Conservation (phyloP, 2,329 filamentous ascomycete species). For the Fusarium keratoplasticum region DNA sequence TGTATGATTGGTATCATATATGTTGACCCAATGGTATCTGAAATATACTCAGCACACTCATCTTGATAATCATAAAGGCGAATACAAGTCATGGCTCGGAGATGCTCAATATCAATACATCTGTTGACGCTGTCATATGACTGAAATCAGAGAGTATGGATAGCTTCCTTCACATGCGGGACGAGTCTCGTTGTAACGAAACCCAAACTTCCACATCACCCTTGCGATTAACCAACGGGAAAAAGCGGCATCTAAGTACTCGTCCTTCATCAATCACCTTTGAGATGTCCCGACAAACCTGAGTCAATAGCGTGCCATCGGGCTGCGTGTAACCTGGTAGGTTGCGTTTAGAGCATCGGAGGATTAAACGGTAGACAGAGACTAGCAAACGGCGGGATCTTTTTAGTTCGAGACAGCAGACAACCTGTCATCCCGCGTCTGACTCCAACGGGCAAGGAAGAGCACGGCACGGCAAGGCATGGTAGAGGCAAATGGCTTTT, state of each 20-base stretch:
- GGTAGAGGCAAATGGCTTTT: not conserved
- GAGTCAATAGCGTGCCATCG: not conserved
- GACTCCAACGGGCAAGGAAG: not conserved
- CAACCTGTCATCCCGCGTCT: not conserved
- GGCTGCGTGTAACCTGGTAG: conserved; percentile 17
- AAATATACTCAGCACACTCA: not conserved
- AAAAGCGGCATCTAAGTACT: not conserved
- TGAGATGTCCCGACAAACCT: not conserved
- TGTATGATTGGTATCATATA: not conserved
- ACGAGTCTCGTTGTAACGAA: not conserved
- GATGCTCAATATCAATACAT: not conserved
- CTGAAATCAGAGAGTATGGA: not conserved
- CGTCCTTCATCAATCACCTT: not conserved
- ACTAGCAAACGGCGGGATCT: conserved; percentile 1
- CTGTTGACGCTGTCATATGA: not conserved
- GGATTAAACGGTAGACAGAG: conserved; percentile 8
- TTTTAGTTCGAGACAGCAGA: conserved; percentile 17
- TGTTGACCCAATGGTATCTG: not conserved
- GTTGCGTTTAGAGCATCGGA: conserved; percentile 7
- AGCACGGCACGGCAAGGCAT: not conserved
- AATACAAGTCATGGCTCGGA: not conserved
- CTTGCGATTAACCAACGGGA: not conserved
- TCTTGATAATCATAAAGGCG: not conserved
- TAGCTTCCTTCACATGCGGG: not conserved
- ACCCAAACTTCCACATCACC: not conserved